Evolutionary conservation across 2,329 filamentous ascomycete species (phyloP).

Genomic region (Colletotrichum tofieldiae): DNA sequence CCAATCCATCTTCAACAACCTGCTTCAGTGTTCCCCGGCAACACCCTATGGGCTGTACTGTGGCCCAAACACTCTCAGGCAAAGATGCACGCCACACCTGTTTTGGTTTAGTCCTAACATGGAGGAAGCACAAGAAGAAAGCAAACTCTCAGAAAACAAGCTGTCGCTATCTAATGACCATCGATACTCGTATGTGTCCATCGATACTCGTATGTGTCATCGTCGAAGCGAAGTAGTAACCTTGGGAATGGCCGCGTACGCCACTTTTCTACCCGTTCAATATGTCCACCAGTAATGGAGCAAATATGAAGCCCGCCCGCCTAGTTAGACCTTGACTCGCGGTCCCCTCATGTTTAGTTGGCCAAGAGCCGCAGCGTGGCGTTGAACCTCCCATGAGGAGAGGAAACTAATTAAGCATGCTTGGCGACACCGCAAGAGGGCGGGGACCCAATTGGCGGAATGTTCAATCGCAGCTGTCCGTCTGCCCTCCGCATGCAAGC

Average conservation of each 20-base stretch:
- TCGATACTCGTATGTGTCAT: not conserved
- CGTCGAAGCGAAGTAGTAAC: not conserved
- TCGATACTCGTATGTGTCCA: no score
- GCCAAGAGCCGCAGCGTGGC: constrained; percentile 25
- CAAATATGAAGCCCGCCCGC: not conserved
- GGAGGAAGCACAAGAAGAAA: not conserved
- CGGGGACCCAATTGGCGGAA: constrained; percentile 19
- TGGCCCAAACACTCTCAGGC: not conserved
- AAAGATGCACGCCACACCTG: not conserved
- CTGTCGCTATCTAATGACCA: no score
- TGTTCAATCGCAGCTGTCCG: constrained; percentile 16
- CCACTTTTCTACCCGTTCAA: not conserved
- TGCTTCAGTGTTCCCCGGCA: not conserved
- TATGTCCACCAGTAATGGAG: constrained; percentile 18
- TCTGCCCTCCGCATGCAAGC: constrained; percentile 20
- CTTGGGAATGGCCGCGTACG: not conserved
- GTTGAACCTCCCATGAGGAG: not conserved
- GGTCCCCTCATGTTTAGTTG: not conserved
- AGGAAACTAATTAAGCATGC: constrained; percentile 10
- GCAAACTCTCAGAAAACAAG: not conserved
- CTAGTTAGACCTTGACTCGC: constrained; percentile 16
- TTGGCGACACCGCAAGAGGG: constrained; percentile 6
- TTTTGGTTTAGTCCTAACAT: not conserved
- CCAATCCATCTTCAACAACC: no score
- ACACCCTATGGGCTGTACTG: not conserved